phyloP scores from a whole-genome alignment of 1,284 basidiomycete species.

The Leccinum olivaceoglutinosum region DNA sequence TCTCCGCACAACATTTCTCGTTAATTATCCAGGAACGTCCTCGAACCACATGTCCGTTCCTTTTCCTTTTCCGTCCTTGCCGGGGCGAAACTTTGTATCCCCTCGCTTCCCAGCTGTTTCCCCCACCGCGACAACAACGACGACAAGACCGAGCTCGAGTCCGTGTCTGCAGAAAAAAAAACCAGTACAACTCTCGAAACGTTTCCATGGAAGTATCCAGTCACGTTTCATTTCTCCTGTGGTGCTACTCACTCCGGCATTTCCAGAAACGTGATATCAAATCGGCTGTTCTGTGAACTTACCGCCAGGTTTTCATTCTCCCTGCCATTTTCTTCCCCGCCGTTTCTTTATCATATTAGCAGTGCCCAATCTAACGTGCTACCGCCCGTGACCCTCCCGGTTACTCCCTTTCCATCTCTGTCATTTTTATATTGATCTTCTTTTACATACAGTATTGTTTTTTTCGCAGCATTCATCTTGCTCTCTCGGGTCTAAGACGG shows the following conservation, averaged over 20 bases:
- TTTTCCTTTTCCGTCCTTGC: slow-evolving; percentile 20
- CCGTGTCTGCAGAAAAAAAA: not conserved
- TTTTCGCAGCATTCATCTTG: slow-evolving; percentile 15
- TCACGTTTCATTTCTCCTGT: slow-evolving; percentile 22
- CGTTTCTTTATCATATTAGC: slow-evolving; percentile 26
- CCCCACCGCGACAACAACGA: not conserved
- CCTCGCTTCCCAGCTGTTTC: slow-evolving; percentile 14
- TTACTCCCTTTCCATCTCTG: slow-evolving; percentile 22
- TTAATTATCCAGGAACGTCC: slow-evolving; percentile 32
- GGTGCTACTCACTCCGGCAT: slow-evolving; percentile 14
- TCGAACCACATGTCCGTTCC: slow-evolving; percentile 19
- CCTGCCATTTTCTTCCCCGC: slow-evolving; percentile 8
- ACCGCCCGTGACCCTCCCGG: slow-evolving; percentile 10
- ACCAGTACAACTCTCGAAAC: not conserved
- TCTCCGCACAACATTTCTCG: slow-evolving; percentile 29
- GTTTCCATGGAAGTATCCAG: slow-evolving; percentile 23
- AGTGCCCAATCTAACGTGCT: slow-evolving; percentile 15
- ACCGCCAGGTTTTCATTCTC: slow-evolving; percentile 26
- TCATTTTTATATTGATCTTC: slow-evolving; percentile 19
- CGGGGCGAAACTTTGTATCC: slow-evolving; percentile 20
- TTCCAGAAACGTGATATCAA: slow-evolving; percentile 33
- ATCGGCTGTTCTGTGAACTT: slow-evolving; percentile 26
- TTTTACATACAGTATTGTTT: slow-evolving; percentile 28
- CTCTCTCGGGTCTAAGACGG: slow-evolving; percentile 31
- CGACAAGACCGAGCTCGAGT: not conserved